Percentiles rank a stretch among this genome's conserved stretches.
These are phyloP conservation scores for Cryphonectria radicalis DNA, from an alignment of 2,329 filamentous ascomycete species.

Conservation along the genomic window DNA sequence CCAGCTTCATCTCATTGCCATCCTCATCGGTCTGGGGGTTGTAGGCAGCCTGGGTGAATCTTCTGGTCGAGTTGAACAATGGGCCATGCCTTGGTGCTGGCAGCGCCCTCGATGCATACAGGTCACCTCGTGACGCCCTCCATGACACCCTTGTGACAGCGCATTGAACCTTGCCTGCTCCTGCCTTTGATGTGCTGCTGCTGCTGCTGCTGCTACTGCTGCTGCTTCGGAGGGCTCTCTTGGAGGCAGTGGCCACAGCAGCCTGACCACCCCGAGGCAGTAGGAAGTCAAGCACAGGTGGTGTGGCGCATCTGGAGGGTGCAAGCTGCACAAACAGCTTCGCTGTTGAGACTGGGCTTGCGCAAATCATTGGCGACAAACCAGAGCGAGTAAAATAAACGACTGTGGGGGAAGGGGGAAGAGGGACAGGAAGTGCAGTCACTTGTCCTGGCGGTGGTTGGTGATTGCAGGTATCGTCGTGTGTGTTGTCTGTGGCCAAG, in stretches of 20 bases:
- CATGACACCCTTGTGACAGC: not conserved
- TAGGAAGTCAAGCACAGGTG: slow-evolving; percentile 47
- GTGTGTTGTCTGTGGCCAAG: not conserved
- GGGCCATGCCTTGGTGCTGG: slow-evolving; percentile 32
- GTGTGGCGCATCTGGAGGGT: slow-evolving; percentile 29
- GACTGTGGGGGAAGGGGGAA: slow-evolving; percentile 3
- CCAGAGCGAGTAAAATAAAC: not conserved
- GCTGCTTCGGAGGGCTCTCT: slow-evolving; percentile 27
- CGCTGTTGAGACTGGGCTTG: slow-evolving; percentile 35
- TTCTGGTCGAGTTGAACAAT: slow-evolving; percentile 41
- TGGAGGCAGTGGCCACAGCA: slow-evolving; percentile 22
- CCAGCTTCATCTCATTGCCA: slow-evolving; percentile 80
- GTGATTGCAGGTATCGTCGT: not conserved
- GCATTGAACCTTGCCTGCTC: not conserved
- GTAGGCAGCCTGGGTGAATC: slow-evolving; percentile 54
- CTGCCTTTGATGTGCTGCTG: not conserved
- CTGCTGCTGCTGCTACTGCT: slow-evolving; percentile 8
- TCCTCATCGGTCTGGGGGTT: slow-evolving; percentile 83
- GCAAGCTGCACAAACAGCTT: slow-evolving; percentile 40
- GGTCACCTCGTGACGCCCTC: not conserved
- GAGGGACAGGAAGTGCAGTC: not conserved
- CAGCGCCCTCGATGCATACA: not conserved
- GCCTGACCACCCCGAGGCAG: slow-evolving; percentile 36
- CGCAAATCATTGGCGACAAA: slow-evolving; percentile 19
- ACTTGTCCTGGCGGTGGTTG: not conserved